Evolutionary conservation across 768 basidiomycete species (phyloP).

Genomic region (Lactarius pseudohatsudake): DNA sequence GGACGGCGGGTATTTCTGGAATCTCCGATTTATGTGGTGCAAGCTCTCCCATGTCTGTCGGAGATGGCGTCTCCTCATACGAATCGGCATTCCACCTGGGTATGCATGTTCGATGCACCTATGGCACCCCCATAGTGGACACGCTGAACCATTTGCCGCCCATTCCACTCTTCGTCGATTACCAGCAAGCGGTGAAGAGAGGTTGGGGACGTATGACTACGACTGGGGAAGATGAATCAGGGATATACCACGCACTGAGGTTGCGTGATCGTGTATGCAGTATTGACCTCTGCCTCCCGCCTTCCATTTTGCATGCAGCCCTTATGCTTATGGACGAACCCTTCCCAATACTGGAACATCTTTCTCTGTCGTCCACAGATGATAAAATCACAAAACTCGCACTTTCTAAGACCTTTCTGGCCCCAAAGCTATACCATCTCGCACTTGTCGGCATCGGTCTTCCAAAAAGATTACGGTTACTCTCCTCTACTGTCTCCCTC

Average conservation of each 20-base stretch:
- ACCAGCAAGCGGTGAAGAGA: no score
- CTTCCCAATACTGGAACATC: background rate
- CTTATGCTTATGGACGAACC: background rate
- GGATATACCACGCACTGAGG: background rate
- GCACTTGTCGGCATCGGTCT: background rate
- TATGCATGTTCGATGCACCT: background rate
- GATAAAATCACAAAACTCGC: background rate
- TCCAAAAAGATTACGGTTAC: background rate
- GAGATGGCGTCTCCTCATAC: background rate
- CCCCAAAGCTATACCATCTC: constrained; percentile 1
- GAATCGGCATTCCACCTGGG: background rate
- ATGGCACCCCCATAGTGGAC: background rate
- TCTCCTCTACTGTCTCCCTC: background rate
- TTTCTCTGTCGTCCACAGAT: background rate
- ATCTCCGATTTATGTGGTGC: constrained; percentile 8
- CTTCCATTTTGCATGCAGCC: background rate
- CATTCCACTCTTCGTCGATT: background rate
- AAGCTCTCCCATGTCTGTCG: constrained; percentile 16
- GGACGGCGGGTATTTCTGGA: background rate
- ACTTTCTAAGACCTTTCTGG: background rate
- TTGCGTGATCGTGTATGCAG: background rate
- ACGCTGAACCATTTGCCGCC: background rate
- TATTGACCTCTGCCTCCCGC: background rate
- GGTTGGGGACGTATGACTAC: no score
- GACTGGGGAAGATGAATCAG: background rate